A percentile compares a stretch with the other conserved stretches of the same genome.
Evolutionary conservation across 2,329 filamentous ascomycete species (phyloP).

Genomic region (Helicocarpus griseus): DNA sequence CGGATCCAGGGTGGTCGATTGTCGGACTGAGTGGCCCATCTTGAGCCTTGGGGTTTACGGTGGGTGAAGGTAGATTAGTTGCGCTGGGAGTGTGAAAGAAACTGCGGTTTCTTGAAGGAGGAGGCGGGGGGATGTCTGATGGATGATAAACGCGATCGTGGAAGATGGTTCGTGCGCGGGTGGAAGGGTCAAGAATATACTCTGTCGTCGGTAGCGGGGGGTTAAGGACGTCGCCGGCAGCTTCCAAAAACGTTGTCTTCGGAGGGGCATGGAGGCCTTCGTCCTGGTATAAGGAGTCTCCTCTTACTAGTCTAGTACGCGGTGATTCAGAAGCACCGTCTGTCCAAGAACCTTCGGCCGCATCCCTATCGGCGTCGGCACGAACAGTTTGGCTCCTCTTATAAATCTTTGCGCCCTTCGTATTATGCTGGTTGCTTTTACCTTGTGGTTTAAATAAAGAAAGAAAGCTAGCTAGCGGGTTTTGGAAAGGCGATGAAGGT

Average conservation of each 20-base stretch:
- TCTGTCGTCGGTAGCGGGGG: conserved; percentile 73
- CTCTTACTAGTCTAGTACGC: conserved; percentile 31
- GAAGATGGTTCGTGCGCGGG: conserved; percentile 81
- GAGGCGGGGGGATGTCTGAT: conserved; percentile 78
- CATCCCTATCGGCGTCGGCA: not conserved
- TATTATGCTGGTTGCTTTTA: conserved; percentile 40
- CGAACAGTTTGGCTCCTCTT: conserved; percentile 67
- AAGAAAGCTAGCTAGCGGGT: conserved; percentile 55
- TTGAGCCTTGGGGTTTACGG: not conserved
- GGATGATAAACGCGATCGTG: conserved; percentile 95
- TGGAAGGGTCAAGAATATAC: conserved; percentile 74
- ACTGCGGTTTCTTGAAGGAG: conserved; percentile 37
- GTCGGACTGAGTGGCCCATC: not conserved
- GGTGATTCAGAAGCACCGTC: conserved; percentile 5
- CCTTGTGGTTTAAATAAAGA: conserved; percentile 60
- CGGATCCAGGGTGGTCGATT: conserved; percentile 9
- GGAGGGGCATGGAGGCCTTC: conserved; percentile 60
- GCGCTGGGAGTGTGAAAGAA: conserved; percentile 22
- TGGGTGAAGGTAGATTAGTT: not conserved
- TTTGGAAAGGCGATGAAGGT: conserved; percentile 23
- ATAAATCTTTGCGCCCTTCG: conserved; percentile 53
- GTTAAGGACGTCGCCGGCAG: conserved; percentile 83
- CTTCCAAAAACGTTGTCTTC: conserved; percentile 87
- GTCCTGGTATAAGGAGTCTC: conserved; percentile 42
- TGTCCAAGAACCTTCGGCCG: not conserved